A percentile compares a stretch with the other conserved stretches of the same genome.
Conservation (phyloP, 164 flowering plant species). For the Nymphaea colorata region DNA sequence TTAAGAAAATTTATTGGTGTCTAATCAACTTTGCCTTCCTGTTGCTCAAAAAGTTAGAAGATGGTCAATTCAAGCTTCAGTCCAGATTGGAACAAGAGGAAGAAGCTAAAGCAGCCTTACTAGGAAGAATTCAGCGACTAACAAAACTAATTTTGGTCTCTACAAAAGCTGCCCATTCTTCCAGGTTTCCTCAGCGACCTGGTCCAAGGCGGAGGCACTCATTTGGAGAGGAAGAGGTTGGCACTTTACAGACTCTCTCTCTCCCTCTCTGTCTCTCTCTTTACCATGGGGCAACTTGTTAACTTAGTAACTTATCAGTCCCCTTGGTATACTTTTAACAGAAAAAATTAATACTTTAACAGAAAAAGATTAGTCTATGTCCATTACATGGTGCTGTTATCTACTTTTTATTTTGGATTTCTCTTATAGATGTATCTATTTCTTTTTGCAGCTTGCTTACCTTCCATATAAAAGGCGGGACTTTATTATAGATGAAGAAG, state of each 20-base stretch:
- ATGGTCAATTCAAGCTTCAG: conserved; percentile 87
- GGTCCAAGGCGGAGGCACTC: conserved; percentile 90
- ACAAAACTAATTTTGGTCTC: conserved; percentile 92
- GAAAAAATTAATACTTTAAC: too few relatives aligned
- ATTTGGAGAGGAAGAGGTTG: conserved; percentile 98
- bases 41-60: conserved; percentile 64
- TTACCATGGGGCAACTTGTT: background rate
- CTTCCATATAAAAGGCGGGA: conserved; percentile 84
- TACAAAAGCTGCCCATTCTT: conserved; percentile 59
- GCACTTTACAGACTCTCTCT: background rate
- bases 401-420: background rate
- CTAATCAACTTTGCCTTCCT: conserved; percentile 5
- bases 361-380: too few relatives aligned
- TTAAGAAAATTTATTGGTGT: too few relatives aligned
- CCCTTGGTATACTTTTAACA: too few relatives aligned
- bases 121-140: conserved; percentile 83
- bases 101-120: conserved; percentile 93
- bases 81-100: conserved; percentile 95
- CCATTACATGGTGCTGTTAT: too few relatives aligned
- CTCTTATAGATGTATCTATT: background rate
- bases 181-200: conserved; percentile 60
- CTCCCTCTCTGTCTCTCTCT: background rate
- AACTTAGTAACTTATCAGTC: too few relatives aligned
- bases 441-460: conserved; percentile 71
- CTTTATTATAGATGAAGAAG: conserved; percentile 71